These are phyloP conservation scores for Torrubiella hemipterigena DNA, from an alignment of 2,329 filamentous ascomycete genomes.

Conservation along the genomic window DNA sequence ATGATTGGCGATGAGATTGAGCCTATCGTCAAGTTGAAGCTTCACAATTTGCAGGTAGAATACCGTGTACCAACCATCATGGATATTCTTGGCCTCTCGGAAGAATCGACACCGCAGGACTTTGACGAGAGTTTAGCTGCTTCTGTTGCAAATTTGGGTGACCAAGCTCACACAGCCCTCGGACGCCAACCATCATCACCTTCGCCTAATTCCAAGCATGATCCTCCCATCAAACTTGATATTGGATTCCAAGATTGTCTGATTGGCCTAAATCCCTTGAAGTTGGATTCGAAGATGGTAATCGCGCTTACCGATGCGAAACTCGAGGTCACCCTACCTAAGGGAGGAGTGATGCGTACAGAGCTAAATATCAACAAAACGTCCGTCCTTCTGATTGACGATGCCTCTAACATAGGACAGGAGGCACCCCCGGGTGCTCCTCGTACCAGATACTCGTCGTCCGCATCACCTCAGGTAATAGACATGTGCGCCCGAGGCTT, in stretches of 20 bases:
- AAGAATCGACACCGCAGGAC: constrained; percentile 57
- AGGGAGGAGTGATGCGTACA: constrained; percentile 50
- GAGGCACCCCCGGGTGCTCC: constrained; percentile 9
- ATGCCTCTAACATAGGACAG: no score
- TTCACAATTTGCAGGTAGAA: constrained; percentile 76
- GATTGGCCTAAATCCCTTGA: constrained; percentile 72
- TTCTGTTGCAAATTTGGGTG: constrained; percentile 67
- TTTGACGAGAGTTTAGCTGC: constrained; percentile 64
- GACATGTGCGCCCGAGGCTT: constrained; percentile 58
- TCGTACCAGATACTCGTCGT: constrained; percentile 15
- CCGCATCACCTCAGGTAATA: constrained; percentile 37
- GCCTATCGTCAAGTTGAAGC: constrained; percentile 75
- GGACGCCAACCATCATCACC: constrained; percentile 14
- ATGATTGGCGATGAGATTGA: constrained; percentile 93
- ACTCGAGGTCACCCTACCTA: constrained; percentile 55
- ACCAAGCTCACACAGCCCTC: constrained; percentile 43
- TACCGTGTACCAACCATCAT: constrained; percentile 79
- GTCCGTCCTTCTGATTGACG: constrained; percentile 72
- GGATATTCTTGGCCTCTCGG: constrained; percentile 60
- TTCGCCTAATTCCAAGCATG: constrained; percentile 15
- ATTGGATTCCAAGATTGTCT: constrained; percentile 72
- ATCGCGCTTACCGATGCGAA: constrained; percentile 70
- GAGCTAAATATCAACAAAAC: constrained; percentile 64
- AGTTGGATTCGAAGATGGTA: constrained; percentile 61
- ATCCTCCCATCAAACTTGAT: constrained; percentile 55